These are phyloP conservation scores for Hypomyces perniciosus DNA, from an alignment of 2,329 filamentous ascomycete genomes.

Conservation along the genomic window DNA sequence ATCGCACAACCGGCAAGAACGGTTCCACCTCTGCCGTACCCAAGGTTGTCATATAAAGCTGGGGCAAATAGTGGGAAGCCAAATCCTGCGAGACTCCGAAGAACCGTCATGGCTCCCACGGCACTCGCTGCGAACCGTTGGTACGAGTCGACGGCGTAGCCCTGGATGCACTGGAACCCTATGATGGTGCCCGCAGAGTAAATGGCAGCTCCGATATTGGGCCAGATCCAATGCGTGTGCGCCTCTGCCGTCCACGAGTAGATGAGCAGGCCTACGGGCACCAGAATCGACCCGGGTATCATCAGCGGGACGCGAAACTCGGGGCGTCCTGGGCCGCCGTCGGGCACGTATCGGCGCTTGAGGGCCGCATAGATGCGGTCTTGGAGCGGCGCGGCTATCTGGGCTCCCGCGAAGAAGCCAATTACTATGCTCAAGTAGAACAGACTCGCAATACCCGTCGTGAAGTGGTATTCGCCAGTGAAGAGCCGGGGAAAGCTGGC, in stretches of 20 bases:
- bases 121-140: conserved; percentile 41
- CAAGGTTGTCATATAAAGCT: conserved; percentile 36
- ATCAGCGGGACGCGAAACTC: conserved; percentile 40
- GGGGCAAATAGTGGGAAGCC: conserved; percentile 48
- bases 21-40: conserved; percentile 37
- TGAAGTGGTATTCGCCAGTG: conserved; percentile 51
- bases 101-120: conserved; percentile 37
- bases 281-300: conserved; percentile 33
- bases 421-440: conserved; percentile 26
- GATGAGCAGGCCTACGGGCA: conserved; percentile 38
- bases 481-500: conserved; percentile 50
- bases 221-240: conserved; percentile 39
- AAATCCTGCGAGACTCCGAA: conserved; percentile 44
- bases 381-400: conserved; percentile 37
- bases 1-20: conserved; percentile 39
- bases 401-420: conserved; percentile 26
- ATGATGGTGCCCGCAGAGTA: conserved; percentile 35
- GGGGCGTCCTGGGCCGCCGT: conserved; percentile 30
- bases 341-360: conserved; percentile 32
- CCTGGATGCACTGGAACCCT: conserved; percentile 40
- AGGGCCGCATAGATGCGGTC: conserved; percentile 41
- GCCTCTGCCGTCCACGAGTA: conserved; percentile 42
- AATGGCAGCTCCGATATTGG: conserved; percentile 37
- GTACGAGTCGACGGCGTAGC: conserved; percentile 43
- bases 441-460: conserved; percentile 38